phyloP scores from a whole-genome alignment of 345 rosid species.

The Syzygium grande region DNA sequence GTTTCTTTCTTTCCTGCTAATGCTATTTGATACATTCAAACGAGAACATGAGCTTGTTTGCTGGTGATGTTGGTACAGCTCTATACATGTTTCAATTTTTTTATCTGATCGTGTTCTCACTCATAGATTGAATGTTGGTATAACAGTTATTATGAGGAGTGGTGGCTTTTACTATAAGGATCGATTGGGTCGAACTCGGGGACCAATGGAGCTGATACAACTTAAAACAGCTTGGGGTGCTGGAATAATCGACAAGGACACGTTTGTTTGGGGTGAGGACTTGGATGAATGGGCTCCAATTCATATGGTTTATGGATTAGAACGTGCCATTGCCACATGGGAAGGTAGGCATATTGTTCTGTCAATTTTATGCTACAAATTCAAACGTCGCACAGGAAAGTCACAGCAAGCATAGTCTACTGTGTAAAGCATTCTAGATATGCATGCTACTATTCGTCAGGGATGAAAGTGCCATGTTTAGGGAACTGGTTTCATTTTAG shows the following conservation, averaged over 20 bases:
- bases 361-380: not conserved
- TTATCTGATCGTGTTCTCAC: not conserved
- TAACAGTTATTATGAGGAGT: slow-evolving; percentile 73
- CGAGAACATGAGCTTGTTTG: not conserved
- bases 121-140: not conserved
- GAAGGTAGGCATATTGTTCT: slow-evolving; percentile 45
- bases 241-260: slow-evolving; percentile 81
- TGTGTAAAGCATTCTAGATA: not conserved
- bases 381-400: not conserved
- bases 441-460: not conserved
- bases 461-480: not conserved
- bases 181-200: slow-evolving; percentile 83
- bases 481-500: not conserved
- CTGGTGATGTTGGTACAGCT: not conserved
- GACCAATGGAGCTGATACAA: slow-evolving; percentile 79
- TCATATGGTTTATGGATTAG: slow-evolving; percentile 90
- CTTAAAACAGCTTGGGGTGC: slow-evolving; percentile 91
- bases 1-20: not conserved
- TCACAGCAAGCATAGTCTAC: not conserved
- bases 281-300: slow-evolving; percentile 98
- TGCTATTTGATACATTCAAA: not conserved
- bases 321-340: slow-evolving; percentile 92
- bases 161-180: slow-evolving; percentile 89
- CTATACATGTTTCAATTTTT: not conserved
- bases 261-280: slow-evolving; percentile 93